Conservation (phyloP, 106 monocot genomes). For the Dendrobium catenatum region DNA sequence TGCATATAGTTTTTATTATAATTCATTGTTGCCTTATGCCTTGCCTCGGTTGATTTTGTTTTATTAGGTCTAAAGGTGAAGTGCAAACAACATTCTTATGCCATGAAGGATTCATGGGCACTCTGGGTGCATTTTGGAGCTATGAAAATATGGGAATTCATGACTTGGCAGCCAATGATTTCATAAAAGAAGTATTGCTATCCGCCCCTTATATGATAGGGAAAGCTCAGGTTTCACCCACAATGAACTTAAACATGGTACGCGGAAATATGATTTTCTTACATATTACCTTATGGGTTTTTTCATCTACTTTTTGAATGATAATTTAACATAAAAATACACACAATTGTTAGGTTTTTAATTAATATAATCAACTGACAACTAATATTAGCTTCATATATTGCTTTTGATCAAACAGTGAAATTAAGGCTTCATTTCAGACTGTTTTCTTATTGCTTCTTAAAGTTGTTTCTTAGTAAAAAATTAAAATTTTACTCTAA, state of each 20-base stretch:
- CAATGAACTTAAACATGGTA: conserved; percentile 17
- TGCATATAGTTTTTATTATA: neutral
- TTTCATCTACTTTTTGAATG: neutral
- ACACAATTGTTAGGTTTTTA: neutral
- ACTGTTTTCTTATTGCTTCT: no score
- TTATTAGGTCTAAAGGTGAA: conserved; percentile 63
- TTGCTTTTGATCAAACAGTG: no score
- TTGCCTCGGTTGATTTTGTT: neutral
- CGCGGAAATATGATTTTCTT: neutral
- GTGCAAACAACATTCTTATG: conserved; percentile 69
- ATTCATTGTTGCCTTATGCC: neutral
- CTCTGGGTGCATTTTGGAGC: conserved; percentile 75
- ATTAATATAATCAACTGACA: neutral
- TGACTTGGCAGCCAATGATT: conserved; percentile 42
- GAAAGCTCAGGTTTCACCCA: conserved; percentile 29
- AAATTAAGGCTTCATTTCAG: no score
- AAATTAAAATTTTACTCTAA: no score
- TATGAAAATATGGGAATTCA: conserved; percentile 76
- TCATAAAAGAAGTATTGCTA: conserved; percentile 61
- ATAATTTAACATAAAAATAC: neutral
- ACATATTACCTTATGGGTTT: neutral
- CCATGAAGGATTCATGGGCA: conserved; percentile 66
- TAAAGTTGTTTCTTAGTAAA: no score
- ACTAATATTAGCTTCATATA: no score
- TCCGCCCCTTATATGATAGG: conserved; percentile 53